Evolutionary conservation across 129 eudicot species (phyloP).

Genomic region (Helianthus annuus): HanXRQr2.0-SUNRISE NC_035443.2:87065321-87065820

Average conservation of each 20-base stretch:
- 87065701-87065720: background rate
- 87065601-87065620: background rate
- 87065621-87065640: background rate
- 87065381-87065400: too few relatives aligned
- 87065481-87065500: background rate
- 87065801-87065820: background rate
- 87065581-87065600: conserved; percentile 5
- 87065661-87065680: conserved; percentile 9
- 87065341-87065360: background rate
- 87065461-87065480: background rate
- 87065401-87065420: too few relatives aligned
- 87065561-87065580: conserved; percentile 5
- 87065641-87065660: background rate
- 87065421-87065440: background rate
- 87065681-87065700: background rate
- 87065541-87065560: background rate
- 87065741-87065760: background rate
- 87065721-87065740: background rate
- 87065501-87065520: conserved; percentile 1
- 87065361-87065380: background rate
- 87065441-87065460: background rate
- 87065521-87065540: background rate
- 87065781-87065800: background rate
- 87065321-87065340: background rate
- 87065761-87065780: background rate